Conservation (phyloP, 208 protist genomes). For the Wallacemonas sp. region DNA sequence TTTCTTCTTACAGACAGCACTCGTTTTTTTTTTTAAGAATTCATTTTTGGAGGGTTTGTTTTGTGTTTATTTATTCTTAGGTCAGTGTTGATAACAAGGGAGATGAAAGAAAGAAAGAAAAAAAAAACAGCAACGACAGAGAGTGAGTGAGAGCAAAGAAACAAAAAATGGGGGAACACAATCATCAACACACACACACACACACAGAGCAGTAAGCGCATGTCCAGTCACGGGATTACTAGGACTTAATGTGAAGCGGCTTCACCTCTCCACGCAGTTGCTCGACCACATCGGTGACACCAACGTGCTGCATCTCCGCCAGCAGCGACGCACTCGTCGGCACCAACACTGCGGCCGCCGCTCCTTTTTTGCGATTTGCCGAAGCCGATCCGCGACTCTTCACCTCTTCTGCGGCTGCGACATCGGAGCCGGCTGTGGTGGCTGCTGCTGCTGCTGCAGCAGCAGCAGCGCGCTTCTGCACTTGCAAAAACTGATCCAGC, state of each 20-base stretch:
- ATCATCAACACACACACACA: constrained; percentile 7
- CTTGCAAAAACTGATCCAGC: constrained; percentile 12
- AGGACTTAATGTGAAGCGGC: background rate
- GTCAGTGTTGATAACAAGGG: background rate
- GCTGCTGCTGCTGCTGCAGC: background rate
- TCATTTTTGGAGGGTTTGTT: background rate
- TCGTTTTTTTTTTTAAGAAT: background rate
- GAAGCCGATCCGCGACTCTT: background rate
- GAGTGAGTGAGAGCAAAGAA: constrained; percentile 10
- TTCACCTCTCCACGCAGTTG: constrained; percentile 73
- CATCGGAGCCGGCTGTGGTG: too few relatives aligned
- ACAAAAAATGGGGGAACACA: constrained; percentile 7
- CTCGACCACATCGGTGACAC: constrained; percentile 48
- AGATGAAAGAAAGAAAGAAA: constrained; percentile 1
- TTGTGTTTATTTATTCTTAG: background rate
- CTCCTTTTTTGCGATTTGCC: background rate
- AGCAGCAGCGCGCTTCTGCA: constrained; percentile 5
- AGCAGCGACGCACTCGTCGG: constrained; percentile 17
- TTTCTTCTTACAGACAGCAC: background rate
- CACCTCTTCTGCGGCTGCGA: background rate
- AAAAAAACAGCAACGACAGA: background rate
- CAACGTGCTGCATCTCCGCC: constrained; percentile 28
- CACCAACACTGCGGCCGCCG: background rate
- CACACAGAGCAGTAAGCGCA: too few relatives aligned
- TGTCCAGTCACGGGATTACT: background rate